Evolutionary conservation across 805 yeast species (phyloP).

Genomic region (Schwanniomyces sp.): DNA sequence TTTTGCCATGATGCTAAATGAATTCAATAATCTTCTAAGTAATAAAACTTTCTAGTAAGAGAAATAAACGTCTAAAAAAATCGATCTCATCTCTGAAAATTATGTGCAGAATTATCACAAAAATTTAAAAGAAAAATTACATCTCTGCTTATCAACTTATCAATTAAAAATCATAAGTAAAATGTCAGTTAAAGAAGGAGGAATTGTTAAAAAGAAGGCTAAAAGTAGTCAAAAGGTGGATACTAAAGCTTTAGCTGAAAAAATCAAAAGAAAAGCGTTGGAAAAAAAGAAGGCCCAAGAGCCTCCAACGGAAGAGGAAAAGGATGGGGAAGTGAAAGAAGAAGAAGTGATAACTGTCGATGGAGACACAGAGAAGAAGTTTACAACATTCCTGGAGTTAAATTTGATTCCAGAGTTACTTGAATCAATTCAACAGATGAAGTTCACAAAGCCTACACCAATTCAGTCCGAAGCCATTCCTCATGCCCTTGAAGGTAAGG

Average conservation of each 20-base stretch:
- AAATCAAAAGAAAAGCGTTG: slow-evolving; percentile 43
- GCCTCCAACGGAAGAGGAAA: slow-evolving; percentile 4
- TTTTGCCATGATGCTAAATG: slow-evolving; percentile 30
- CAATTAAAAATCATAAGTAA: background rate
- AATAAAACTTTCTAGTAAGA: background rate
- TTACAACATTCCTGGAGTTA: slow-evolving; percentile 52
- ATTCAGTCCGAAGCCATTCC: slow-evolving; percentile 92
- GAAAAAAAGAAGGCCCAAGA: slow-evolving; percentile 15
- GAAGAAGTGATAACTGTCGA: slow-evolving; percentile 10
- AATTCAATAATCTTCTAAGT: background rate
- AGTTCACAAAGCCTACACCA: slow-evolving; percentile 84
- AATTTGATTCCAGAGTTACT: slow-evolving; percentile 74
- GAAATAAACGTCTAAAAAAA: background rate
- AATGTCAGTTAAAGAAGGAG: slow-evolving; percentile 7
- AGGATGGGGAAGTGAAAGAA: slow-evolving; percentile 1
- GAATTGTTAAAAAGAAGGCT: slow-evolving; percentile 13
- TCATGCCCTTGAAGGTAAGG: slow-evolving; percentile 85
- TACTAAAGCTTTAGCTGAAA: slow-evolving; percentile 54
- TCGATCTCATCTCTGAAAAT: slow-evolving; percentile 4
- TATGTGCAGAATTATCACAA: slow-evolving; percentile 1
- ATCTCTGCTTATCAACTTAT: background rate
- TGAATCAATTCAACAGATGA: slow-evolving; percentile 74
- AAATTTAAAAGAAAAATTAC: background rate
- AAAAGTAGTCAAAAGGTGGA: slow-evolving; percentile 21
- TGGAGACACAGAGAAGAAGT: slow-evolving; percentile 20